Percentiles rank a stretch among this genome's conserved stretches.
These are phyloP conservation scores for Diospyros kaki DNA, from an alignment of 148 eudicot species.

Conservation along the genomic window DNA sequence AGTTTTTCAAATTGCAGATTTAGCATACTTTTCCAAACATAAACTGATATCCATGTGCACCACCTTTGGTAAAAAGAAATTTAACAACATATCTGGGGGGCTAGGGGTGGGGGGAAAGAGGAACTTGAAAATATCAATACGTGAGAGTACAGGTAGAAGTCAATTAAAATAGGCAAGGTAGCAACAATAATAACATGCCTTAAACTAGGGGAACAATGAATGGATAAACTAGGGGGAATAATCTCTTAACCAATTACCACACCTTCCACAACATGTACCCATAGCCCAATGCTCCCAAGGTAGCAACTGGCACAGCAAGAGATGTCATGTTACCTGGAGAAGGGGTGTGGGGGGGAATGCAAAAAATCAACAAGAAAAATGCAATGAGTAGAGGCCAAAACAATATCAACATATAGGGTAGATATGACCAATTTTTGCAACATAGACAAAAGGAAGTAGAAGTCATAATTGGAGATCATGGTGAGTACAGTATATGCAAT, in stretches of 20 bases:
- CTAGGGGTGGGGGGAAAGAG: neutral
- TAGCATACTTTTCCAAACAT: neutral
- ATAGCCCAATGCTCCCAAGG: slow-evolving; percentile 79
- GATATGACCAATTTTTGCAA: neutral
- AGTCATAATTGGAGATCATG: neutral
- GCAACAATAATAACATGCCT: too few relatives aligned
- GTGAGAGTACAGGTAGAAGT: neutral
- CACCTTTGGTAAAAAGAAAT: neutral
- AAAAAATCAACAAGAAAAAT: neutral
- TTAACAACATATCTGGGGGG: too few relatives aligned
- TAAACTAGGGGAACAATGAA: too few relatives aligned
- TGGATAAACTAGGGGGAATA: too few relatives aligned
- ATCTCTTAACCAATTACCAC: slow-evolving; percentile 4
- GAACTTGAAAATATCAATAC: neutral
- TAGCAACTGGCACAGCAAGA: slow-evolving; percentile 71
- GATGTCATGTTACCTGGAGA: slow-evolving; percentile 44
- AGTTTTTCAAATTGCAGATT: neutral
- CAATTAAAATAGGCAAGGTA: neutral
- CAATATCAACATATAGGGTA: neutral
- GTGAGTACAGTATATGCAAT: neutral
- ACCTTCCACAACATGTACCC: slow-evolving; percentile 99
- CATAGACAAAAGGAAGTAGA: neutral
- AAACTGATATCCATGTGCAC: neutral
- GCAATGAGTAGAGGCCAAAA: neutral
- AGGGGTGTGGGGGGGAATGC: neutral